Conservation (phyloP, 2,329 filamentous ascomycete species). For the Botrytis paeoniae region DNA sequence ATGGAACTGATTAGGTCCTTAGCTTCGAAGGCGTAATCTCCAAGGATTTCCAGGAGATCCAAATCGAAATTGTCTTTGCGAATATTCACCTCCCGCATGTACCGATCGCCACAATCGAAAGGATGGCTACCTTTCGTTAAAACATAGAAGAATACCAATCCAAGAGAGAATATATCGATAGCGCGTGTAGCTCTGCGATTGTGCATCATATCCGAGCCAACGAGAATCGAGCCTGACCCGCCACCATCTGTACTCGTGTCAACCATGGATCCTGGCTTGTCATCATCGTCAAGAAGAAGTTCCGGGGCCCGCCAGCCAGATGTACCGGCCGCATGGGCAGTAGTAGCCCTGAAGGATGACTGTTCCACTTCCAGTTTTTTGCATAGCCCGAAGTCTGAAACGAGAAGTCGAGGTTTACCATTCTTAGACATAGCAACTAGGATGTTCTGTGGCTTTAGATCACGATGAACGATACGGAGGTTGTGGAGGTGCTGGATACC, state of each 20-base stretch:
- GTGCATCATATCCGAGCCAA: conserved; percentile 54
- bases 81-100: conserved; percentile 96
- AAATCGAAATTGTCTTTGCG: conserved; percentile 82
- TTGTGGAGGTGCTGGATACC: conserved; percentile 87
- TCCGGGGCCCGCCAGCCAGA: conserved; percentile 97
- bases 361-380: conserved; percentile 95
- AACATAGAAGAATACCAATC: conserved; percentile 99
- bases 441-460: conserved; percentile 97
- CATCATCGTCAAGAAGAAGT: conserved; percentile 77
- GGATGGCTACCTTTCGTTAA: conserved; percentile 88
- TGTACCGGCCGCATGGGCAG: conserved; percentile 87
- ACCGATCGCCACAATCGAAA: conserved; percentile 89
- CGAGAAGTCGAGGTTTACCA: conserved; percentile 76
- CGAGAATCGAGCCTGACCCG: conserved; percentile 57
- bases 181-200: conserved; percentile 86
- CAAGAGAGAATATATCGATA: conserved; percentile 96
- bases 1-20: conserved; percentile 83
- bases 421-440: conserved; percentile 73
- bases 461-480: conserved; percentile 91
- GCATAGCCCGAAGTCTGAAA: conserved; percentile 96
- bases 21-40: conserved; percentile 82
- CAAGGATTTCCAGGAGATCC: conserved; percentile 67
- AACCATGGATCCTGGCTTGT: conserved; percentile 48
- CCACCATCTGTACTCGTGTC: conserved; percentile 59
- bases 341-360: conserved; percentile 91